Evolutionary conservation across 179 eudicot genomes (phyloP).

Genomic region (Silene vulgaris): DNA sequence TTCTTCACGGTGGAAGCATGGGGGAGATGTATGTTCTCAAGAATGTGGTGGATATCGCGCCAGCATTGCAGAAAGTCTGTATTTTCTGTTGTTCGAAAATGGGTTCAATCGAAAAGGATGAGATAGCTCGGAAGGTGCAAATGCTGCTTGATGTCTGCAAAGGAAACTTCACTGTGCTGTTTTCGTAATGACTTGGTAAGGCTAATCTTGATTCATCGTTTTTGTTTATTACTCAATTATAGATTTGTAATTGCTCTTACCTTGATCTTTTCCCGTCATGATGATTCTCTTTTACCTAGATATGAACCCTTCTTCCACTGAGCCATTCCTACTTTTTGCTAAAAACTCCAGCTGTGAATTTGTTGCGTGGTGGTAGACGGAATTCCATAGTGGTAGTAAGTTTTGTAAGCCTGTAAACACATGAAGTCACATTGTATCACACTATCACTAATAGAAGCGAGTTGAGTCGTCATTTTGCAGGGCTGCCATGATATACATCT

Average conservation of each 20-base stretch:
- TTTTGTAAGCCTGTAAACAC: not conserved
- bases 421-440: not conserved
- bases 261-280: not conserved
- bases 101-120: slow-evolving; percentile 18
- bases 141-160: slow-evolving; percentile 25
- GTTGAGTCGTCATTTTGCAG: not conserved
- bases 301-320: too few relatives aligned
- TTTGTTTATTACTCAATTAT: not conserved
- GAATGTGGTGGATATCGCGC: slow-evolving; percentile 32
- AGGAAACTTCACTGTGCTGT: slow-evolving; percentile 20
- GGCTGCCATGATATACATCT: not conserved
- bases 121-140: slow-evolving; percentile 22
- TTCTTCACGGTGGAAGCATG: slow-evolving; percentile 27
- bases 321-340: too few relatives aligned
- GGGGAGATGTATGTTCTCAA: slow-evolving; percentile 28
- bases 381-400: too few relatives aligned
- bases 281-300: not conserved
- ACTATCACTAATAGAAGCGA: not conserved
- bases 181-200: not conserved
- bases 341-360: too few relatives aligned
- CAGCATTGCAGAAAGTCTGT: slow-evolving; percentile 29
- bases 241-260: not conserved
- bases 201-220: not conserved
- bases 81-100: slow-evolving; percentile 22
- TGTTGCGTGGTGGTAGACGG: too few relatives aligned